Conservation (phyloP, 2,329 filamentous ascomycete genomes). For the Paracoccidioides brasiliensis region DNA sequence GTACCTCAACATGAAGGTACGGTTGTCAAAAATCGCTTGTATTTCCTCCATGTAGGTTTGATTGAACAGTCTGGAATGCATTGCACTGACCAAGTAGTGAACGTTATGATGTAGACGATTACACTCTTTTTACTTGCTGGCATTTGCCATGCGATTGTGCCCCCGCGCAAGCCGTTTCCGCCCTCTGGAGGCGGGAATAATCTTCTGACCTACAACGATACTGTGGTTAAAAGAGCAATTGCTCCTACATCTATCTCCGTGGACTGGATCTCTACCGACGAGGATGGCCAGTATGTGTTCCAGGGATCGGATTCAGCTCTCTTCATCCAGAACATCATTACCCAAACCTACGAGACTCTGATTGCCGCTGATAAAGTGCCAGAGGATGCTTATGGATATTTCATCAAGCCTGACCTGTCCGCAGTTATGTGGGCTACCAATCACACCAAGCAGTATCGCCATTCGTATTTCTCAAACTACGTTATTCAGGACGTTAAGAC, state of each 20-base stretch:
- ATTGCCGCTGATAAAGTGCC: conserved; percentile 47
- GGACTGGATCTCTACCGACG: conserved; percentile 45
- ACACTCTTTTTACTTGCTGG: conserved; percentile 10
- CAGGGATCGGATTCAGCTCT: conserved; percentile 39
- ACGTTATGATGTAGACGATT: not conserved
- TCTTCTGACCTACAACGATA: conserved; percentile 49
- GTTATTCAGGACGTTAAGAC: conserved; percentile 49
- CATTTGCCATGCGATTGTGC: conserved; percentile 30
- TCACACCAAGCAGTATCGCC: conserved; percentile 54
- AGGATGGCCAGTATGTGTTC: conserved; percentile 51
- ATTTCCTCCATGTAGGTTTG: too few species aligned
- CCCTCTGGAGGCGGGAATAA: conserved; percentile 44
- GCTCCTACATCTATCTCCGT: conserved; percentile 37
- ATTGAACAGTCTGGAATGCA: not conserved
- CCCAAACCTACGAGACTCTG: conserved; percentile 43
- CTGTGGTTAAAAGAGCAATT: conserved; percentile 37
- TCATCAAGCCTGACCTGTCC: conserved; percentile 47
- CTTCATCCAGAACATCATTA: conserved; percentile 49
- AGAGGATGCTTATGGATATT: conserved; percentile 43
- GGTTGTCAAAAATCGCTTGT: not conserved
- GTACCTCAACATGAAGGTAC: not conserved
- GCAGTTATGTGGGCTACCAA: conserved; percentile 52
- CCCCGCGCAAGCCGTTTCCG: conserved; percentile 41
- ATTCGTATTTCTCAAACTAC: conserved; percentile 57
- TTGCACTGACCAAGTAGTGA: not conserved